Percentiles rank a stretch among this genome's conserved stretches.
Conservation (phyloP, 2,329 filamentous ascomycete species). For the Fusarium begoniae region DNA sequence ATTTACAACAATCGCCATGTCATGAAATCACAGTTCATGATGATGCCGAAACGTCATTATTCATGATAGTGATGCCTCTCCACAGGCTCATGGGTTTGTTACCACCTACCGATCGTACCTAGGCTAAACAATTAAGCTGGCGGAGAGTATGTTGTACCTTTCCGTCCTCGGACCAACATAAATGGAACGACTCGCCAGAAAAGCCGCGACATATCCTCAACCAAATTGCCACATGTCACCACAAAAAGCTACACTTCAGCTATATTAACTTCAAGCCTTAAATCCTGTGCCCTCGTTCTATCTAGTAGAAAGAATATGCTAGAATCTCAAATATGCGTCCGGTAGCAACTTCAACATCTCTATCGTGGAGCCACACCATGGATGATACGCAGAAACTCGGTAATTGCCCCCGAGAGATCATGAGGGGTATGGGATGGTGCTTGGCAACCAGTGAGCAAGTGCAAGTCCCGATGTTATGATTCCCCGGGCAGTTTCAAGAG, state of each 20-base stretch:
- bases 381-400: neutral
- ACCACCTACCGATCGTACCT: neutral
- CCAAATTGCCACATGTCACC: neutral
- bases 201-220: neutral
- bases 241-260: neutral
- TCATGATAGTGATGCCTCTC: neutral
- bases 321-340: neutral
- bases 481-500: neutral
- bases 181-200: neutral
- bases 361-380: neutral
- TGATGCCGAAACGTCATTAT: neutral
- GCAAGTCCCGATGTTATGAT: neutral
- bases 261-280: neutral
- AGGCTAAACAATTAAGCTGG: neutral
- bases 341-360: neutral
- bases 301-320: neutral
- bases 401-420: neutral
- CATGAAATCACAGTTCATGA: neutral
- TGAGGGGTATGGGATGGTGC: neutral
- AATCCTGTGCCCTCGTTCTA: neutral
- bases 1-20: neutral
- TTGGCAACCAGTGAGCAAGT: neutral
- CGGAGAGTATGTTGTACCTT: neutral
- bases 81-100: neutral
- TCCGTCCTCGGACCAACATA: neutral